These are phyloP conservation scores for Plasmodium ovale DNA, from an alignment of 169 alveolate species.

Conservation along the genomic window DNA sequence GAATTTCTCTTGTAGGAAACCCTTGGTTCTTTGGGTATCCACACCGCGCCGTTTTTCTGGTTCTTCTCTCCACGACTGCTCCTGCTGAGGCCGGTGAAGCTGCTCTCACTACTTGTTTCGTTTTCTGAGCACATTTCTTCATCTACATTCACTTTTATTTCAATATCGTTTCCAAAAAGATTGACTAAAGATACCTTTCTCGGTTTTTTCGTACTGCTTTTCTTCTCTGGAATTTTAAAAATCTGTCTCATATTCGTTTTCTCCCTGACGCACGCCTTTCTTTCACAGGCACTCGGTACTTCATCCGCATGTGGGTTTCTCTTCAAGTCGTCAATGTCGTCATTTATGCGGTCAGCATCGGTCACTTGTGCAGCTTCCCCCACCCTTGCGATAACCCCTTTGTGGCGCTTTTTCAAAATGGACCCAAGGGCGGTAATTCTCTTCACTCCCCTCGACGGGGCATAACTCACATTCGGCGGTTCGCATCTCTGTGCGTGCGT, in stretches of 20 bases:
- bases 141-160: constrained; percentile 47
- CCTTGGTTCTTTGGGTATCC: background rate
- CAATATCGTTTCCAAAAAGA: constrained; percentile 32
- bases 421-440: background rate
- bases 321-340: background rate
- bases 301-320: background rate
- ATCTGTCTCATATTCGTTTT: background rate
- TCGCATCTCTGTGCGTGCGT: background rate
- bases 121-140: background rate
- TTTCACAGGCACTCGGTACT: too few species aligned
- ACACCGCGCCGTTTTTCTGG: background rate
- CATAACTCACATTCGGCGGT: background rate
- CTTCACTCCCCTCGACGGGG: background rate
- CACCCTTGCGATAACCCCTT: background rate
- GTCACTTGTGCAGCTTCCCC: background rate
- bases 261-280: background rate
- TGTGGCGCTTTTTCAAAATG: background rate
- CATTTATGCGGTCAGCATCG: background rate
- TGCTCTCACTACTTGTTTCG: constrained; percentile 14
- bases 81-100: background rate
- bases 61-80: background rate
- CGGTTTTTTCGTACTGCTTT: background rate
- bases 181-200: constrained; percentile 32
- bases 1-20: constrained; percentile 39
- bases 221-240: background rate